Conservation (phyloP, 179 eudicot species). For the Beta macrorhiza region DNA sequence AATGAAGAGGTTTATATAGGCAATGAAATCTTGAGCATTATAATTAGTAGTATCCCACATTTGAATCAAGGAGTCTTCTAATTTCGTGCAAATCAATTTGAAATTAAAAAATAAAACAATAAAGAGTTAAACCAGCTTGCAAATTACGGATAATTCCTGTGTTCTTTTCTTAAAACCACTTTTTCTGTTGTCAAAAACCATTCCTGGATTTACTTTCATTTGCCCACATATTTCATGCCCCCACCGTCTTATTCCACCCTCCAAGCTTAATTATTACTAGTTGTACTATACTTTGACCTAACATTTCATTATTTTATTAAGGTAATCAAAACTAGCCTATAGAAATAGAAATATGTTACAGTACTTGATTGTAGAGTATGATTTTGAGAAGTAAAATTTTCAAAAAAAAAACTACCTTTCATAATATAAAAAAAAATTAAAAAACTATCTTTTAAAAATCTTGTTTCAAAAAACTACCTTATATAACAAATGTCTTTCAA, state of each 20-base stretch:
- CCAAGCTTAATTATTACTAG: constrained; percentile 1
- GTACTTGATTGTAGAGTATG: no score
- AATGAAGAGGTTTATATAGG: constrained; percentile 22
- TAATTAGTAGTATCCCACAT: constrained; percentile 1
- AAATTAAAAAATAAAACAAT: neutral
- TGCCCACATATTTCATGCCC: constrained; percentile 29
- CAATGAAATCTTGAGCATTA: neutral
- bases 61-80: neutral
- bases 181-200: neutral
- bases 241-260: neutral
- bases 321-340: neutral
- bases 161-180: constrained; percentile 24
- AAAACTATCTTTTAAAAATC: no score
- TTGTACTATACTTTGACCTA: neutral
- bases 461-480: no score
- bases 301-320: neutral
- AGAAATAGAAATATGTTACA: no score
- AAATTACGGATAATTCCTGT: constrained; percentile 19
- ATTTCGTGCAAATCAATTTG: neutral
- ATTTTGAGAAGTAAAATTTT: no score
- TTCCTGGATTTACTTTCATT: constrained; percentile 18
- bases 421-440: no score
- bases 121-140: constrained; percentile 21
- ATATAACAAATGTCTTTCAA: no score
- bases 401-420: no score